A percentile compares a stretch with the other conserved stretches of the same genome.
These are phyloP conservation scores for Entoloma clypeatum DNA, from an alignment of 1,284 basidiomycete genomes.

Conservation along the genomic window DNA sequence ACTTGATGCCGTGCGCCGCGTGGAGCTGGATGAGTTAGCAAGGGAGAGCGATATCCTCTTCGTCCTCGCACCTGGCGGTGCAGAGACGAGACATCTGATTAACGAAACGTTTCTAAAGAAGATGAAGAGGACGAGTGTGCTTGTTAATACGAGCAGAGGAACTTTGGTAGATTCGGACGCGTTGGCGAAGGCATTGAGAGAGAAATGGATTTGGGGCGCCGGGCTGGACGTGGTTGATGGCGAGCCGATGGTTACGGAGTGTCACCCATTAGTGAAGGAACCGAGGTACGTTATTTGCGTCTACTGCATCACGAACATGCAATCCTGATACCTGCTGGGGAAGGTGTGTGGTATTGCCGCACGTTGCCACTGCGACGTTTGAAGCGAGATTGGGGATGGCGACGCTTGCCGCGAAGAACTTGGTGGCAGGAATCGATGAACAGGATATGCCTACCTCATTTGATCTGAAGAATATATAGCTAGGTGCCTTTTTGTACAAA, in stretches of 20 bases:
- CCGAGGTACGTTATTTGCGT: slow-evolving; percentile 53
- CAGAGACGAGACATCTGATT: slow-evolving; percentile 70
- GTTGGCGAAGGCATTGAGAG: slow-evolving; percentile 73
- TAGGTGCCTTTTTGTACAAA: too few species aligned
- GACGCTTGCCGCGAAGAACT: slow-evolving; percentile 62
- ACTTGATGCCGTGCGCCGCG: slow-evolving; percentile 54
- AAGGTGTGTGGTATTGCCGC: slow-evolving; percentile 83
- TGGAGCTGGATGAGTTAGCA: slow-evolving; percentile 67
- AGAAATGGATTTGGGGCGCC: slow-evolving; percentile 84
- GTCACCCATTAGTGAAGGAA: slow-evolving; percentile 80
- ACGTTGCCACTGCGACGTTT: slow-evolving; percentile 86
- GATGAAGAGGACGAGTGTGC: slow-evolving; percentile 82
- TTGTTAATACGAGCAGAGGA: slow-evolving; percentile 81
- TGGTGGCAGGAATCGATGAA: slow-evolving; percentile 50
- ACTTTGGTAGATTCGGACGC: slow-evolving; percentile 88
- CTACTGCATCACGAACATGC: slow-evolving; percentile 1
- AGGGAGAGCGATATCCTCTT: slow-evolving; percentile 76
- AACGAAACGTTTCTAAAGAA: slow-evolving; percentile 65
- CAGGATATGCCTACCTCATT: slow-evolving; percentile 54
- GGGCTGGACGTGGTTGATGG: slow-evolving; percentile 93
- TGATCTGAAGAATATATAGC: slow-evolving; percentile 28
- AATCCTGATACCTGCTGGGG: too few species aligned
- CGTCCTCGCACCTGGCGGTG: slow-evolving; percentile 78
- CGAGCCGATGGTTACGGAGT: slow-evolving; percentile 73
- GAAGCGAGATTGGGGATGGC: slow-evolving; percentile 87